A percentile compares a stretch with the other conserved stretches of the same genome.
phyloP scores from a whole-genome alignment of 164 flowering plant species.

The Chloranthus sessilifolius region DNA sequence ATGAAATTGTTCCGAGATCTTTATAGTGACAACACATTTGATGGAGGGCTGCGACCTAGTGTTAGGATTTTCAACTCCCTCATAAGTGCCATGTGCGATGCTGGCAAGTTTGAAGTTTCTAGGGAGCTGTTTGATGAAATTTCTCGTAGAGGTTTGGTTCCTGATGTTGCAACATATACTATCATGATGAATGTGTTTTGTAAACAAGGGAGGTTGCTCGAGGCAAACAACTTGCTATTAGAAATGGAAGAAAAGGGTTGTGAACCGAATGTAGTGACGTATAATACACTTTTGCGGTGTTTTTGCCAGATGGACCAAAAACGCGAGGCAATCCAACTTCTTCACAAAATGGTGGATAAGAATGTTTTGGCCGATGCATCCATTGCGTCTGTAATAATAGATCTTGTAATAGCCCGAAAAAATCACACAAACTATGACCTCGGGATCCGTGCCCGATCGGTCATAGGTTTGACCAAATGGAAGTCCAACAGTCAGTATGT shows the following conservation, averaged over 20 bases:
- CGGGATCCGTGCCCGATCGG: too few relatives aligned
- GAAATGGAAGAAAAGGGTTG: conserved; percentile 50
- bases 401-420: too few relatives aligned
- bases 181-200: conserved; percentile 45
- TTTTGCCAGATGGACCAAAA: conserved; percentile 23
- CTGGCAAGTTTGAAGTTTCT: conserved; percentile 34
- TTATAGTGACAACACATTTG: conserved; percentile 28
- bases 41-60: conserved; percentile 13
- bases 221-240: conserved; percentile 35
- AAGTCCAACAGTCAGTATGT: too few relatives aligned
- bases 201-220: conserved; percentile 27
- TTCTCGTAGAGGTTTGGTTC: conserved; percentile 25
- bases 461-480: too few relatives aligned
- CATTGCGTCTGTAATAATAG: conserved; percentile 32
- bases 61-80: conserved; percentile 28
- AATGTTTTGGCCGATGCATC: conserved; percentile 30
- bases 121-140: conserved; percentile 27
- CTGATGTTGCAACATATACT: conserved; percentile 35
- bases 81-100: conserved; percentile 42
- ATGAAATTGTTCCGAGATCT: conserved; percentile 24
- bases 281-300: conserved; percentile 33
- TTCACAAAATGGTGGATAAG: conserved; percentile 39
- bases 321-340: conserved; percentile 30
- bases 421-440: too few relatives aligned
- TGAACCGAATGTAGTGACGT: conserved; percentile 36